Percentiles rank a stretch among this genome's conserved stretches.
Evolutionary conservation across 805 yeast genomes (phyloP).

Genomic region (Phaffomyces thermotolerans): DNA sequence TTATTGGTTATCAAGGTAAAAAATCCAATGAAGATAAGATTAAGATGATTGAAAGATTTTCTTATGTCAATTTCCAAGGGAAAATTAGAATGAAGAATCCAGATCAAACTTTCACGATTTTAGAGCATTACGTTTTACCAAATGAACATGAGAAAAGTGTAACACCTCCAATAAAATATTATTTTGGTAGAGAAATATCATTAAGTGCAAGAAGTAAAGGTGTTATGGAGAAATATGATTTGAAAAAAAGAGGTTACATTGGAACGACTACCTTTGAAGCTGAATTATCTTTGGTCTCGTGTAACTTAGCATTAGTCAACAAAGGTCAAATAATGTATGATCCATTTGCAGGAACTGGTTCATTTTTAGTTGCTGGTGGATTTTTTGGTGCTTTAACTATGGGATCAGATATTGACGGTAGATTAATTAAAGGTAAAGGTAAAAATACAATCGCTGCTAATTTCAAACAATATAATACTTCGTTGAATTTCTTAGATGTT

Average conservation of each 20-base stretch:
- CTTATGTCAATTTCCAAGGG: constrained; percentile 67
- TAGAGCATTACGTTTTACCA: constrained; percentile 64
- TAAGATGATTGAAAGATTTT: constrained; percentile 62
- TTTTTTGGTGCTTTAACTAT: constrained; percentile 71
- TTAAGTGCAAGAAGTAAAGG: constrained; percentile 55
- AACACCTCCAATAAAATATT: constrained; percentile 45
- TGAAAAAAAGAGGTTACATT: constrained; percentile 75
- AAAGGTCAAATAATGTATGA: constrained; percentile 70
- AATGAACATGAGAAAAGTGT: constrained; percentile 33
- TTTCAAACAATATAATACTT: constrained; percentile 66
- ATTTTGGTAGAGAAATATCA: constrained; percentile 71
- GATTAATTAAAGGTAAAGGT: constrained; percentile 66
- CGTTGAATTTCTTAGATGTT: constrained; percentile 58
- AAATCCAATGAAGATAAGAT: constrained; percentile 43
- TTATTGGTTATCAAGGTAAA: constrained; percentile 71
- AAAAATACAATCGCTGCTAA: constrained; percentile 52
- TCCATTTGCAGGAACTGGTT: constrained; percentile 96
- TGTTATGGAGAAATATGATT: constrained; percentile 69
- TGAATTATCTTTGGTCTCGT: constrained; percentile 78
- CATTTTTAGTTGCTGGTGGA: constrained; percentile 84
- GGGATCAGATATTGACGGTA: constrained; percentile 89
- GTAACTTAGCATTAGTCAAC: constrained; percentile 75
- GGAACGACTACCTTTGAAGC: constrained; percentile 98
- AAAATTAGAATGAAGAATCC: constrained; percentile 73
- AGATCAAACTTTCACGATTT: constrained; percentile 56